These are phyloP conservation scores for Thymus quinquecostatus DNA, from an alignment of 257 asterid genomes.

Conservation along the genomic window DNA sequence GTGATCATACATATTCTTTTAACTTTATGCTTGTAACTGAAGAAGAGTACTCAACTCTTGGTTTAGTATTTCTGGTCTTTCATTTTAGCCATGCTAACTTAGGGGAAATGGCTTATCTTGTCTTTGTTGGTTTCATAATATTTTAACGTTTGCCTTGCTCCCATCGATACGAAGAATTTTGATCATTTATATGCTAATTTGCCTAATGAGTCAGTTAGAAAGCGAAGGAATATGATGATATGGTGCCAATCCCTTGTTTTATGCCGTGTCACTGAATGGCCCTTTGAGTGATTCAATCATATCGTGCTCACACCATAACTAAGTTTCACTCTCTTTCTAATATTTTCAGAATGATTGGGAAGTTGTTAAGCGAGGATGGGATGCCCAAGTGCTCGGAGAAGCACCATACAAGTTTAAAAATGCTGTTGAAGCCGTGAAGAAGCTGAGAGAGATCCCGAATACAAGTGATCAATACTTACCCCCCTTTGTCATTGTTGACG, in stretches of 20 bases:
- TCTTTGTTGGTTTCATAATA: slow-evolving; percentile 15
- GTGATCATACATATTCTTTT: background rate
- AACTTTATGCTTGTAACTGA: background rate
- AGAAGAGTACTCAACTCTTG: slow-evolving; percentile 9
- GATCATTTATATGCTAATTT: background rate
- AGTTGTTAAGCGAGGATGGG: slow-evolving; percentile 95
- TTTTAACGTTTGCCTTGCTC: background rate
- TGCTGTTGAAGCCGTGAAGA: slow-evolving; percentile 85
- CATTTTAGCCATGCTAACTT: background rate
- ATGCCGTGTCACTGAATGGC: background rate
- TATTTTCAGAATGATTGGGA: slow-evolving; percentile 89
- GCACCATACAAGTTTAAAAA: slow-evolving; percentile 83
- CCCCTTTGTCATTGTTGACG: slow-evolving; percentile 93
- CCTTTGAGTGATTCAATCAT: background rate
- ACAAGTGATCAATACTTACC: slow-evolving; percentile 78
- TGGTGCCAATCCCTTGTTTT: background rate
- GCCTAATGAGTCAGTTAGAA: background rate
- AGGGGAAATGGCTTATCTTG: slow-evolving; percentile 5
- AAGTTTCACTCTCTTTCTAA: slow-evolving; percentile 5
- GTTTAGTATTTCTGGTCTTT: background rate
- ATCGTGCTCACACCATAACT: slow-evolving; percentile 18
- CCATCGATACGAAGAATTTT: background rate
- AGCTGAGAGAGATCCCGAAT: slow-evolving; percentile 71
- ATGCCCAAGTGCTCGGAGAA: slow-evolving; percentile 98
- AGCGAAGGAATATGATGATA: no score